Evolutionary conservation across 306 rosid genomes (phyloP).

Genomic region (Trifolium dubium): DNA sequence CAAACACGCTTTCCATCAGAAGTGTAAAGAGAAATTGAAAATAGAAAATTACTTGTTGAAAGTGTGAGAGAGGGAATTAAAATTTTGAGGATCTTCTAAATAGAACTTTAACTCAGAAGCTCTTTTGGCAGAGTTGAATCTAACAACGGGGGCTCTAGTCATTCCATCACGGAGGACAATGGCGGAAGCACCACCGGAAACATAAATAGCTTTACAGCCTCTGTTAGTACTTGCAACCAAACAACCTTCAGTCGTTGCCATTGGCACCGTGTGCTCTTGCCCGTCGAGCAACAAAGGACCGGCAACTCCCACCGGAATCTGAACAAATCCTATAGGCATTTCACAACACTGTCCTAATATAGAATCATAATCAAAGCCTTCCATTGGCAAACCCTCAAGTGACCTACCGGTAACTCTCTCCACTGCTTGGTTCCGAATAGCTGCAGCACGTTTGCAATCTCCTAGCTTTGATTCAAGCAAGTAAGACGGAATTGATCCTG

Average conservation of each 20-base stretch:
- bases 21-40: neutral
- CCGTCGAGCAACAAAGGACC: constrained; percentile 83
- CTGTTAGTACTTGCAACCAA: constrained; percentile 88
- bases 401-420: constrained; percentile 63
- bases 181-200: constrained; percentile 80
- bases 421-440: constrained; percentile 66
- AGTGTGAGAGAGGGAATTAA: constrained; percentile 58
- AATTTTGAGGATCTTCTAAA: constrained; percentile 69
- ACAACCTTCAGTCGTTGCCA: constrained; percentile 95
- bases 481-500: constrained; percentile 69
- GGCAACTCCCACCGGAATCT: constrained; percentile 89
- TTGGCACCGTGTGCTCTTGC: constrained; percentile 68
- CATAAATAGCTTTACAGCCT: constrained; percentile 81
- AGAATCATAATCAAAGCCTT: constrained; percentile 75
- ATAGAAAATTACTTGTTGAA: constrained; percentile 64
- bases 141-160: constrained; percentile 90
- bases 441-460: constrained; percentile 71
- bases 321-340: constrained; percentile 85
- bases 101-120: constrained; percentile 78
- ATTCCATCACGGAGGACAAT: constrained; percentile 73
- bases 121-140: constrained; percentile 67
- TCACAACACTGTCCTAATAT: constrained; percentile 95
- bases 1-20: no score
- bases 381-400: constrained; percentile 65
- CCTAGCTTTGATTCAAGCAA: constrained; percentile 69